Evolutionary conservation across 176 grass and related monocot species (phyloP), one percentile per base, ranked within the genome.

Genomic region (Phyllostachys edulis): DNA sequence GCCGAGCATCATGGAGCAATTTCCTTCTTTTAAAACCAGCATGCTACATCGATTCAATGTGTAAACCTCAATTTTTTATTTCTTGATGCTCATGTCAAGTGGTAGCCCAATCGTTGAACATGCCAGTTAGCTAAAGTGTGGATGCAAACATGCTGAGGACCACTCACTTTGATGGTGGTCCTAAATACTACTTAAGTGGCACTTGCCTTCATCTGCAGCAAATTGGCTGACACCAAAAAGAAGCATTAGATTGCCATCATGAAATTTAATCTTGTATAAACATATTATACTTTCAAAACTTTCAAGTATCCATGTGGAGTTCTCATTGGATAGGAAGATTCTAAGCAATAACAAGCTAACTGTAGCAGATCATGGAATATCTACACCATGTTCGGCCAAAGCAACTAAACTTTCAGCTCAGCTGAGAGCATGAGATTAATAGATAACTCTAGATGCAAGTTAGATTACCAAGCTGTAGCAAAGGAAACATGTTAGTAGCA

Each of bases 81-180:
- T 82, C 44, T 63, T 72, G 57, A 77, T 82, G 67, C 73, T 57
- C 64, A 77, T 71, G 71, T 82, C 73, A 78, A 90, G 73, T 73
- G 66, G 78, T 78, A 40, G 57, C 66, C 73, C 79, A 82, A 46
- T 82, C 46, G 47, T 73, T 63, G 66, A 86, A 59, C 79, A 72
- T 42, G 47, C 75, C 38, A 71, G 65, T 26, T 77, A 40, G 26
- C 46, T 56, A 60, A 82, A 56, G 79, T 75, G 41, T 39, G n/a
- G 29, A 66, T 65, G 17, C 67, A 68, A 81, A 32, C 46, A 82
- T 78, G 61, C 56, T 57, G 56, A 72, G 72, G 78, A 90, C 83
- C 83, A 82, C 83, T 56, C 40, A 63, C 46, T 88, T 81, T 82
- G 67, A 82, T 77, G 27, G 72, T 86, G 71, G 83, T 77, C 88